Conservation (phyloP, 78 protist genomes). For the Dictyostelium discoideum region DNA sequence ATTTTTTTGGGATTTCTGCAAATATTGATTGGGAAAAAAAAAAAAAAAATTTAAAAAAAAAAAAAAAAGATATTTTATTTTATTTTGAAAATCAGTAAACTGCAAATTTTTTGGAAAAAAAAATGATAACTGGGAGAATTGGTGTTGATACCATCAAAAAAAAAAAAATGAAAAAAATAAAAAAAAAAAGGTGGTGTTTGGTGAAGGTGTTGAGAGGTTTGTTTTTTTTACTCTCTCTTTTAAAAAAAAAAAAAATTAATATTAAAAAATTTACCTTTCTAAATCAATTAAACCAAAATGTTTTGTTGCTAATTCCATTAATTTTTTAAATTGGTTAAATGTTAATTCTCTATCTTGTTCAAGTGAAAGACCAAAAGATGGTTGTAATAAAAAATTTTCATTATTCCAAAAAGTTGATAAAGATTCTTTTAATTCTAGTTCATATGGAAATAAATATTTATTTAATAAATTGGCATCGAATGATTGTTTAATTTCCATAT, state of each 20-base stretch:
- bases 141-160: background rate
- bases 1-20: slow-evolving; percentile 44
- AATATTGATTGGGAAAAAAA: background rate
- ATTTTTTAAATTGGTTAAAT: background rate
- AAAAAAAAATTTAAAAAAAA: background rate
- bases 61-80: background rate
- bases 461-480: slow-evolving; percentile 26
- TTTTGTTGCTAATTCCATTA: background rate
- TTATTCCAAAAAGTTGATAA: background rate
- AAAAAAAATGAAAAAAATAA: background rate
- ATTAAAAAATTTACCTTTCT: background rate
- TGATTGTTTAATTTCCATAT: background rate
- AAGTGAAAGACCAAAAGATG: slow-evolving; percentile 37
- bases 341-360: slow-evolving; percentile 56
- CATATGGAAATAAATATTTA: slow-evolving; percentile 50
- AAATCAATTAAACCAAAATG: background rate
- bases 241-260: too few relatives aligned
- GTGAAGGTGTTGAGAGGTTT: background rate
- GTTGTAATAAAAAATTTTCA: background rate
- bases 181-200: background rate
- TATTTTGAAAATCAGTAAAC: background rate
- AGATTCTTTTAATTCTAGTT: slow-evolving; percentile 19
- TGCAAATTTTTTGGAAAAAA: background rate
- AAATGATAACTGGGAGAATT: background rate
- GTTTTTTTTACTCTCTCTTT: too few relatives aligned